Evolutionary conservation across 2,329 filamentous ascomycete genomes (phyloP).

Genomic region (Monosporascus cannonballus): DNA sequence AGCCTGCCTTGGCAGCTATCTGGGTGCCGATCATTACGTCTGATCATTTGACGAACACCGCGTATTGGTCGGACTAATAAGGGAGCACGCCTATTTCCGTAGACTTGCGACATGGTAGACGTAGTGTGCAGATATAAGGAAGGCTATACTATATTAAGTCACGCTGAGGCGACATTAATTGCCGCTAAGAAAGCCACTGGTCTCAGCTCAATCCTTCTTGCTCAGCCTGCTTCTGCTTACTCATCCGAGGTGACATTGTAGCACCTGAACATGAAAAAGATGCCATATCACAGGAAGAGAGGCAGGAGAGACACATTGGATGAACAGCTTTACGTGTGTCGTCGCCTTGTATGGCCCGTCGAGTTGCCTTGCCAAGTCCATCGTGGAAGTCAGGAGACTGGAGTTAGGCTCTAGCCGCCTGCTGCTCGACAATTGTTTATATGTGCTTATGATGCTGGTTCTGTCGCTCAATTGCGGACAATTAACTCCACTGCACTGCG

Average conservation of each 20-base stretch:
- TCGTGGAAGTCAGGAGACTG: not conserved
- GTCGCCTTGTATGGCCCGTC: not conserved
- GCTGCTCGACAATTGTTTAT: too few relatives aligned
- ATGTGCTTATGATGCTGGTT: too few relatives aligned
- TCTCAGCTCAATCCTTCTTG: not conserved
- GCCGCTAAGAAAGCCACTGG: not conserved
- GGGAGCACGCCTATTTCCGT: not conserved
- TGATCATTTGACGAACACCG: too few relatives aligned
- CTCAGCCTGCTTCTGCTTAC: not conserved
- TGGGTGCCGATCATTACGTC: not conserved
- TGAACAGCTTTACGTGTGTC: not conserved
- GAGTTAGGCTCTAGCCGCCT: too few relatives aligned
- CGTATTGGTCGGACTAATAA: not conserved
- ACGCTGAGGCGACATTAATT: not conserved
- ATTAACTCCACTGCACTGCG: not conserved
- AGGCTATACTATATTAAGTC: too few relatives aligned
- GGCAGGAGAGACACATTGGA: not conserved
- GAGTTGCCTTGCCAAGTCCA: not conserved
- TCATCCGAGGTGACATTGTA: not conserved
- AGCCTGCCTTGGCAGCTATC: not conserved
- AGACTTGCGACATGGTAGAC: too few relatives aligned
- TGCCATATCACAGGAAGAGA: not conserved
- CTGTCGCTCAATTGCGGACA: too few relatives aligned
- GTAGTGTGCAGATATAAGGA: not conserved
- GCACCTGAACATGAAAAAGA: not conserved